Evolutionary conservation across 495 filamentous ascomycete genomes (phyloP).

Genomic region (Hypoxylon intermedium): DNA sequence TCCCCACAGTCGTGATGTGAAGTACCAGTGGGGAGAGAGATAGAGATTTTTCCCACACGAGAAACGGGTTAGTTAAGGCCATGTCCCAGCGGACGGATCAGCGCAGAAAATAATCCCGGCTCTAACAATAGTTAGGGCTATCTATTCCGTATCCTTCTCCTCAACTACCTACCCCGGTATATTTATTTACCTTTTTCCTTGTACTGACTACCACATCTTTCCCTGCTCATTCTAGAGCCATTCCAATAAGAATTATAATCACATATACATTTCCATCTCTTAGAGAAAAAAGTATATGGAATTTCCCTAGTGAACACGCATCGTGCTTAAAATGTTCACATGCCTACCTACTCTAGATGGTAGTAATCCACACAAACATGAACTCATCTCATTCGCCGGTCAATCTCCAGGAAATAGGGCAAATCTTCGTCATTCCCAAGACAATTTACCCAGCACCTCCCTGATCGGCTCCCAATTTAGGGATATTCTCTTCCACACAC

Average conservation of each 20-base stretch:
- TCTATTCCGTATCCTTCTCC: not conserved
- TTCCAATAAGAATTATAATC: too few species aligned
- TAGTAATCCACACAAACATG: not conserved
- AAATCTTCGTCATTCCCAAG: conserved; percentile 24
- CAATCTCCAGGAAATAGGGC: conserved; percentile 7
- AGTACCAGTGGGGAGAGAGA: conserved; percentile 10
- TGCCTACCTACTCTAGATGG: not conserved
- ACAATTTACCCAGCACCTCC: conserved; percentile 11
- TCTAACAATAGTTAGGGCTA: not conserved
- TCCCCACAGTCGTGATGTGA: conserved; percentile 16
- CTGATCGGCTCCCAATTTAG: conserved; percentile 28
- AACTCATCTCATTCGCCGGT: conserved; percentile 9
- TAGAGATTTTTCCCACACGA: too few species aligned
- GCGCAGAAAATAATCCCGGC: conserved; percentile 3
- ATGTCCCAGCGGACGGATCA: conserved; percentile 8
- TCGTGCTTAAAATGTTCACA: too few species aligned
- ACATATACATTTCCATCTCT: too few species aligned
- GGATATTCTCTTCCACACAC: conserved; percentile 33
- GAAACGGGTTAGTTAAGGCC: too few species aligned
- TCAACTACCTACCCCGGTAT: too few species aligned
- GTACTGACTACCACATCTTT: too few species aligned
- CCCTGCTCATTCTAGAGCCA: too few species aligned
- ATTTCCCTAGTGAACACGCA: too few species aligned
- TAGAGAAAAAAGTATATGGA: too few species aligned
- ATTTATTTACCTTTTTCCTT: too few species aligned